Conservation (phyloP, 495 filamentous ascomycete species). For the Schizothecium vesticola region DNA sequence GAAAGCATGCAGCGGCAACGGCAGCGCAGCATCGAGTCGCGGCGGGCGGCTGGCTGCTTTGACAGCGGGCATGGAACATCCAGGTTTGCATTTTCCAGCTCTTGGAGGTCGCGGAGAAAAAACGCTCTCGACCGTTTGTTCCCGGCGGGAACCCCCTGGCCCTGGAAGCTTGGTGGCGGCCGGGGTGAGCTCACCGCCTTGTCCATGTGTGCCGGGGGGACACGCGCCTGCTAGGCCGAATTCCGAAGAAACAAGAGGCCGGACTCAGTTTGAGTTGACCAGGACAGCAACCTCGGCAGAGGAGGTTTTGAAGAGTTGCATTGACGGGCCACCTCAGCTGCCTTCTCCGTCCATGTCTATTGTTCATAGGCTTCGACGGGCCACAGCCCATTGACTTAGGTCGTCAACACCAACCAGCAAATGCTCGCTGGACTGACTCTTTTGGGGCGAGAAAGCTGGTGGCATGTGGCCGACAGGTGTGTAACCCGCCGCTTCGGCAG, state of each 20-base stretch:
- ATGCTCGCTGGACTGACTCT: no score
- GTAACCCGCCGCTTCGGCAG: conserved; percentile 3
- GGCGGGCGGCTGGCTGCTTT: conserved; percentile 5
- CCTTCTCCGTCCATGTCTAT: background rate
- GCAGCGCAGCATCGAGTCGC: background rate
- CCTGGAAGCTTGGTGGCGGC: background rate
- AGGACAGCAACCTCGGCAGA: background rate
- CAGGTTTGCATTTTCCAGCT: background rate
- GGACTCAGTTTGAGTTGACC: background rate
- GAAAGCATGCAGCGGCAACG: background rate
- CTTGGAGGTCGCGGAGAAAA: background rate
- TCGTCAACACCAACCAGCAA: background rate
- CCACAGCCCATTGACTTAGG: background rate
- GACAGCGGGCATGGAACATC: background rate
- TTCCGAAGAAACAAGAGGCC: background rate
- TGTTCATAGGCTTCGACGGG: background rate
- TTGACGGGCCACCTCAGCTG: background rate
- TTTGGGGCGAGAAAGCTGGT: background rate
- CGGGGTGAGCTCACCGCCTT: background rate
- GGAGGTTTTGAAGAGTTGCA: background rate
- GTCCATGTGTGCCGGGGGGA: background rate
- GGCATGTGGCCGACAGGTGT: background rate
- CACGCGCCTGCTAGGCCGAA: background rate
- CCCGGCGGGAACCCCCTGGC: background rate
- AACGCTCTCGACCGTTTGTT: background rate